Base-by-base conservation (phyloP, 2,329 filamentous ascomycete species). In the Didymella exigua region DNA sequence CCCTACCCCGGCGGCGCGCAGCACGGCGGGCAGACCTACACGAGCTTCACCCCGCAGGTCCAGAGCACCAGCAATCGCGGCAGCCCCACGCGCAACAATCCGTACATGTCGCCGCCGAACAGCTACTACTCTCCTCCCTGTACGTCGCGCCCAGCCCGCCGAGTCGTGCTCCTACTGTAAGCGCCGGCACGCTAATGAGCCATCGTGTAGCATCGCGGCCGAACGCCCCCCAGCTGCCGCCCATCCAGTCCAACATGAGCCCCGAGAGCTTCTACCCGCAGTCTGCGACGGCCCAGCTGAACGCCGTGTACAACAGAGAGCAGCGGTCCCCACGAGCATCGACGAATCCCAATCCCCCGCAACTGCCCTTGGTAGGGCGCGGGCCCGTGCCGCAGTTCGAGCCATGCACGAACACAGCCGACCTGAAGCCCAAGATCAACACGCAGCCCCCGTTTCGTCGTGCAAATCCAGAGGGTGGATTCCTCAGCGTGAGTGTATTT, bases 381-480 rank as follows among this genome's bases (percentile, higher is more conserved):
- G 87, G 89, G 11, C 87, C 89, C 6, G 90, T 96, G 45, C 95
- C 93, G 38, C 91, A 95, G 73, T 96, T 98, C 73, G 87, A 86
- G 70, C 93, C 90, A 74, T 82, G 96, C 66, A 83, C 88, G 58
- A 86, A 85, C 23, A 78, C 87, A 23, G 80, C 85, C 49, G 92
- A 98, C 56, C 77, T 99, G 66, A 85, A 88, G 58, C 91, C 93
- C 37, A 90, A 89, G 72, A 86, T 95, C 73, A 96, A 93, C 75
- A 72, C 85, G 18, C 95, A 99, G 73, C 95, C 95, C 49, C 85
- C 91, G 1, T 98, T 96, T 73, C 86, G 95, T 66, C 87, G 95
- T 77, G 95, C 95, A 50, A 96, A 96, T 67, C 95, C 95, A 2
- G 95, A 99, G 73, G 95, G 95, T 48, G 95, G 95, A 43, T 99